Evolutionary conservation across 2,329 filamentous ascomycete species (phyloP).

Genomic region (Cadophora gregata): DNA sequence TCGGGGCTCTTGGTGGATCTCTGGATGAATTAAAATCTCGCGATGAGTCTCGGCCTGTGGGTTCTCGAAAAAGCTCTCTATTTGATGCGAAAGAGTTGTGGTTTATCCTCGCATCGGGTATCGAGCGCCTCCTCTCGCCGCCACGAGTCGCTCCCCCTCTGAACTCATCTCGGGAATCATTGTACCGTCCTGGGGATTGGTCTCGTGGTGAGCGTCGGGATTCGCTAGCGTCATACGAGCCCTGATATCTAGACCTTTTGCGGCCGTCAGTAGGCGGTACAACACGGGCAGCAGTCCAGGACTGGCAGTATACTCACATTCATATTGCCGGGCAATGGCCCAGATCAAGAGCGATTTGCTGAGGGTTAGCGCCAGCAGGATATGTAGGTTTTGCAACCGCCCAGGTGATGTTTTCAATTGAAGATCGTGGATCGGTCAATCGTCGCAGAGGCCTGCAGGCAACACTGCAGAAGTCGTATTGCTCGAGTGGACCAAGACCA

Average conservation of each 20-base stretch:
- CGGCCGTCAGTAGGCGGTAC: slow-evolving; percentile 25
- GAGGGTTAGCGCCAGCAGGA: background rate
- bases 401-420: slow-evolving; percentile 10
- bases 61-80: slow-evolving; percentile 63
- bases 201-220: slow-evolving; percentile 50
- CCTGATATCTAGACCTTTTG: slow-evolving; percentile 44
- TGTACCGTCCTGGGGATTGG: slow-evolving; percentile 46
- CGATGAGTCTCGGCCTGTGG: slow-evolving; percentile 42
- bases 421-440: slow-evolving; percentile 1
- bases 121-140: slow-evolving; percentile 42
- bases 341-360: slow-evolving; percentile 15
- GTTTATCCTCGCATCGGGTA: slow-evolving; percentile 39
- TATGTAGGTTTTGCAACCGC: background rate
- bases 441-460: slow-evolving; percentile 11
- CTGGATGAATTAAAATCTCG: slow-evolving; percentile 53
- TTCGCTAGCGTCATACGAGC: slow-evolving; percentile 47
- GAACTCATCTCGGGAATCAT: slow-evolving; percentile 42
- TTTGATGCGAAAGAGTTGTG: slow-evolving; percentile 64
- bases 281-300: background rate
- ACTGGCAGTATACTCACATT: slow-evolving; percentile 21
- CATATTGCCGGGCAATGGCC: slow-evolving; percentile 26
- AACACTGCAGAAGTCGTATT: slow-evolving; percentile 7
- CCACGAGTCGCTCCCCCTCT: slow-evolving; percentile 39
- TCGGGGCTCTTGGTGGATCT: slow-evolving; percentile 82
- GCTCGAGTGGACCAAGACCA: background rate